These are phyloP conservation scores for Torulaspora franciscae DNA, from an alignment of 805 yeast genomes.

Conservation along the genomic window DNA sequence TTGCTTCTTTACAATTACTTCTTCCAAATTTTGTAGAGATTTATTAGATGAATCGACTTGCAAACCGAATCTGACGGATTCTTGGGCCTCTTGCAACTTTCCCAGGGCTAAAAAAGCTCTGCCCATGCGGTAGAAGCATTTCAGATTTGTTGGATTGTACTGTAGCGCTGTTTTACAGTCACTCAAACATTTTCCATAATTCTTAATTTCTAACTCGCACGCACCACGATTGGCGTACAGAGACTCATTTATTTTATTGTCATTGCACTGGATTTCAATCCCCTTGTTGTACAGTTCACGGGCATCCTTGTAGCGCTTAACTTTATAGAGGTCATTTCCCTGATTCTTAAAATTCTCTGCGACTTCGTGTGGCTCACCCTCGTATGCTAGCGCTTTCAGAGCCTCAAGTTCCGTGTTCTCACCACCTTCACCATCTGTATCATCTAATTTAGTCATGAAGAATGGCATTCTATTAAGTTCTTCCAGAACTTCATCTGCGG, in stretches of 20 bases:
- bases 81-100: constrained; percentile 65
- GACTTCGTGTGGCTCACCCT: constrained; percentile 90
- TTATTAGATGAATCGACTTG: constrained; percentile 54
- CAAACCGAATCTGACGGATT: constrained; percentile 61
- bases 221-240: constrained; percentile 83
- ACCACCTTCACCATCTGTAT: constrained; percentile 70
- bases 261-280: constrained; percentile 61
- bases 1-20: constrained; percentile 41
- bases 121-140: constrained; percentile 82
- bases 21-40: constrained; percentile 47
- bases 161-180: constrained; percentile 73
- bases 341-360: constrained; percentile 87
- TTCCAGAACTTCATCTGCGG: constrained; percentile 68
- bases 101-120: constrained; percentile 70
- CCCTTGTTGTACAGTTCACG: constrained; percentile 76
- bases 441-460: constrained; percentile 86
- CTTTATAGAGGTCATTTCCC: constrained; percentile 82
- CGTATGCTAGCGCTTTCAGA: constrained; percentile 82
- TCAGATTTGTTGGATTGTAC: constrained; percentile 63
- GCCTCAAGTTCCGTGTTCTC: constrained; percentile 79
- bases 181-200: constrained; percentile 78
- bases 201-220: constrained; percentile 77
- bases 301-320: constrained; percentile 70
- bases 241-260: constrained; percentile 51
- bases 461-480: constrained; percentile 85